Conservation (phyloP, 371 early-diverging fungal species). For the Haplosporangium sp. region DNA sequence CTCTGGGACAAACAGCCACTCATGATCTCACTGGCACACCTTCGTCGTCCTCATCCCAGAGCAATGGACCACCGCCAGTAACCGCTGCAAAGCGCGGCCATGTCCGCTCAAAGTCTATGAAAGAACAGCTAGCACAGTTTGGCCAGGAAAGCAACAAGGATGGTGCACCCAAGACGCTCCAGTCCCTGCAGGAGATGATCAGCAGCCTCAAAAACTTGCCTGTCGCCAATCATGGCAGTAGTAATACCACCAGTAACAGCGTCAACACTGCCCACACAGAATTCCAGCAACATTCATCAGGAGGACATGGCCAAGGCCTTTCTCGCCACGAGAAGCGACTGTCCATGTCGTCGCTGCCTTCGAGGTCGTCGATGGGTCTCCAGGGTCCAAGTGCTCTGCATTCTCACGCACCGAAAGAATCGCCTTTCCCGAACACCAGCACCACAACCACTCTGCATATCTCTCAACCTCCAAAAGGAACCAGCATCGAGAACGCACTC, state of each 20-base stretch:
- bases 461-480: conserved; percentile 51
- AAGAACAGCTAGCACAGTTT: conserved; percentile 45
- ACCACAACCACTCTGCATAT: conserved; percentile 48
- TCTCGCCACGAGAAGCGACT: conserved; percentile 60
- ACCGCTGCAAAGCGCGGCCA: conserved; percentile 28
- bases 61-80: conserved; percentile 10
- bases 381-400: conserved; percentile 8
- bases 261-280: conserved; percentile 2
- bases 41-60: conserved; percentile 5
- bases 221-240: conserved; percentile 33
- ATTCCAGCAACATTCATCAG: conserved; percentile 1
- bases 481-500: conserved; percentile 42
- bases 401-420: conserved; percentile 19
- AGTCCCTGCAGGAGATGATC: conserved; percentile 69
- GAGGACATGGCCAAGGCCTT: not conserved
- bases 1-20: not conserved
- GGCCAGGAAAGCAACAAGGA: conserved; percentile 38
- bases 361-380: conserved; percentile 24
- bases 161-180: conserved; percentile 53
- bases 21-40: conserved; percentile 3
- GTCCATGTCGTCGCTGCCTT: conserved; percentile 55
- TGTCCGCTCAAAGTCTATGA: conserved; percentile 48
- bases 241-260: not conserved
- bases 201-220: conserved; percentile 67
- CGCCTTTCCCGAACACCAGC: conserved; percentile 1